A percentile compares a stretch with the other conserved stretches of the same genome.
Conservation (phyloP, 2,329 filamentous ascomycete species). For the Pezicula carpinea region DNA sequence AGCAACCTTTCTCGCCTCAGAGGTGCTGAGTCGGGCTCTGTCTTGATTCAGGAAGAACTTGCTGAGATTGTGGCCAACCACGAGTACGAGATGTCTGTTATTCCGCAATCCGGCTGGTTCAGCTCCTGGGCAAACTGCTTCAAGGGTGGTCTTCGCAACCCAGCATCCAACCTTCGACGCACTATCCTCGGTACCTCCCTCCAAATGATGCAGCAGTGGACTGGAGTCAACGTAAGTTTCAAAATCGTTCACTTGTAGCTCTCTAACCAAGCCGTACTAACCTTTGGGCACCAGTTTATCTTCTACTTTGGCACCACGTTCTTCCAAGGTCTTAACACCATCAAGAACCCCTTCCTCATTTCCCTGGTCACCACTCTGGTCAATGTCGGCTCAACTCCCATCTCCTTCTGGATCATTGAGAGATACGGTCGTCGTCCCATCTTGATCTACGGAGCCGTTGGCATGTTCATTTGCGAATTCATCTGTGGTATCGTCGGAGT, state of each 20-base stretch:
- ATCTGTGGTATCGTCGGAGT: conserved; percentile 75
- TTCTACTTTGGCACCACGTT: conserved; percentile 85
- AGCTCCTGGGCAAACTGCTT: conserved; percentile 67
- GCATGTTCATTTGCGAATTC: conserved; percentile 86
- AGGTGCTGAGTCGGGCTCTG: conserved; percentile 67
- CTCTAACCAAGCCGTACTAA: too few species aligned
- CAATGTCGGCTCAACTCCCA: conserved; percentile 79
- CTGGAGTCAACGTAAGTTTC: conserved; percentile 15
- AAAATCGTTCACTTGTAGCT: too few species aligned
- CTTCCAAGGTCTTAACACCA: conserved; percentile 73
- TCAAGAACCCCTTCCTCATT: conserved; percentile 75
- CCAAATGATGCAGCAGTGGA: conserved; percentile 76
- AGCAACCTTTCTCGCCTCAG: conserved; percentile 62
- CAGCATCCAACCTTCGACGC: conserved; percentile 64
- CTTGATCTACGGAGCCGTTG: conserved; percentile 71
- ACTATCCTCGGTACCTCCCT: conserved; percentile 68
- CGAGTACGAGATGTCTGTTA: conserved; percentile 72
- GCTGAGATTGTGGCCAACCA: conserved; percentile 86
- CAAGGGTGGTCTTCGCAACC: conserved; percentile 55
- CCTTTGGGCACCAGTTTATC: conserved; percentile 52
- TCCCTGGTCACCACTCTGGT: conserved; percentile 82
- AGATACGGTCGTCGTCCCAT: conserved; percentile 74
- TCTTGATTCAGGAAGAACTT: conserved; percentile 73
- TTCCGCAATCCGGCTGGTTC: conserved; percentile 61
- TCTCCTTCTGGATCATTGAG: conserved; percentile 87